Evolutionary conservation across 2,329 filamentous ascomycete species (phyloP).

Genomic region (Biscogniauxia mediterranea): DNA sequence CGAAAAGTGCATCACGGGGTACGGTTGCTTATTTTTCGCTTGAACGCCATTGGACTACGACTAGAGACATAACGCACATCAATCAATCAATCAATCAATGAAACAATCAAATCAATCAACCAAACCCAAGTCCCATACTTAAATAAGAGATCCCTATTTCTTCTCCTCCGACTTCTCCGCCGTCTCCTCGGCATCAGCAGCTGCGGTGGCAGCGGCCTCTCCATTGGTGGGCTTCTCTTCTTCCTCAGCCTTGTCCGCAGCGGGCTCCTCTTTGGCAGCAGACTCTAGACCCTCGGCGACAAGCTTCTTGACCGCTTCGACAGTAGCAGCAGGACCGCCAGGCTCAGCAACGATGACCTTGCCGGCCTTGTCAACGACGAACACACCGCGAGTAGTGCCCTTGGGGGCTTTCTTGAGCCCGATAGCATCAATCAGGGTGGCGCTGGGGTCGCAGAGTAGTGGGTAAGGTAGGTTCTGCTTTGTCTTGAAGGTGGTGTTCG

Average conservation of each 20-base stretch:
- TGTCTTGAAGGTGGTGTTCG: slow-evolving; percentile 88
- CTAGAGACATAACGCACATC: neutral
- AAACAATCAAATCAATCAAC: neutral
- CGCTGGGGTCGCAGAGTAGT: slow-evolving; percentile 78
- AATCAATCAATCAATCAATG: neutral
- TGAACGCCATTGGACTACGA: neutral
- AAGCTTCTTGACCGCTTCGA: slow-evolving; percentile 72
- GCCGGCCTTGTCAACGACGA: slow-evolving; percentile 78
- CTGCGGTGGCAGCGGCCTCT: slow-evolving; percentile 11
- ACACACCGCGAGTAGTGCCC: slow-evolving; percentile 82
- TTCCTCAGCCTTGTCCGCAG: slow-evolving; percentile 20
- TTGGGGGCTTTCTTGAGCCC: slow-evolving; percentile 84
- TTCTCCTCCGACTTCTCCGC: slow-evolving; percentile 17
- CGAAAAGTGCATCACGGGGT: neutral
- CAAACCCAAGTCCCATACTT: neutral
- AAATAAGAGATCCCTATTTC: neutral
- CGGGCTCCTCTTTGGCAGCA: slow-evolving; percentile 22
- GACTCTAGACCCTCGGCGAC: slow-evolving; percentile 46
- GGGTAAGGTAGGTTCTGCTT: slow-evolving; percentile 89
- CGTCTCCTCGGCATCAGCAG: slow-evolving; percentile 37
- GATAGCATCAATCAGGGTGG: slow-evolving; percentile 76
- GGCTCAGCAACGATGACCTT: slow-evolving; percentile 74
- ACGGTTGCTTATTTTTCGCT: neutral
- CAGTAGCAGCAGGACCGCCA: slow-evolving; percentile 75
- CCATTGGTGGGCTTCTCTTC: slow-evolving; percentile 32